phyloP scores from a whole-genome alignment of 2,329 filamentous ascomycete genomes.

The Pyricularia grisea region DNA sequence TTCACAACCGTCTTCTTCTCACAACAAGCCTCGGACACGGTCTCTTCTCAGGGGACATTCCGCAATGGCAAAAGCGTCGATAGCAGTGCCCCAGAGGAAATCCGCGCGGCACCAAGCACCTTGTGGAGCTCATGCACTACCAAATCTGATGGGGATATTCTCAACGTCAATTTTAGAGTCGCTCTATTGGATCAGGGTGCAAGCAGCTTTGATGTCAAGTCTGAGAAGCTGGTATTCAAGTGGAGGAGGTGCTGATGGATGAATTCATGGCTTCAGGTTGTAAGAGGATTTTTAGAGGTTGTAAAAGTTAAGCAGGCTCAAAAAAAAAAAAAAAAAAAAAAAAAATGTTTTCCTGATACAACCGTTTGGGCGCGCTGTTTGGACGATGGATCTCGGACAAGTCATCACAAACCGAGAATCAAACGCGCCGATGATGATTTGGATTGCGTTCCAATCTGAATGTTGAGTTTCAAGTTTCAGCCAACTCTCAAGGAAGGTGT shows the following conservation, averaged over 20 bases:
- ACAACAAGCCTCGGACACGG: slow-evolving; percentile 22
- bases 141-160: slow-evolving; percentile 18
- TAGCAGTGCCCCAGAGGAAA: slow-evolving; percentile 19
- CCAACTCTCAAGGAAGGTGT: neutral
- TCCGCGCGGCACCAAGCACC: slow-evolving; percentile 19
- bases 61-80: slow-evolving; percentile 13
- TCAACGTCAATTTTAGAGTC: slow-evolving; percentile 31
- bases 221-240: slow-evolving; percentile 4
- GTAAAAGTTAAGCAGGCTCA: neutral
- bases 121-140: slow-evolving; percentile 24
- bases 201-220: slow-evolving; percentile 1
- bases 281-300: neutral
- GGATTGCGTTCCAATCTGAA: neutral
- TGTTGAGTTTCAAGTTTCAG: neutral
- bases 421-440: neutral
- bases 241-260: slow-evolving; percentile 4
- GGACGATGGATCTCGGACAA: neutral
- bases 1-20: slow-evolving; percentile 27
- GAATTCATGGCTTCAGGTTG: neutral
- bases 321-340: neutral
- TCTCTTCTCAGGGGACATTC: slow-evolving; percentile 8
- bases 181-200: slow-evolving; percentile 14
- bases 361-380: neutral
- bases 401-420: neutral
- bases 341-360: neutral